Evolutionary conservation across 345 rosid genomes (phyloP), one percentile per base, ranked within the genome.

Genomic region (Salix purpurea): DNA sequence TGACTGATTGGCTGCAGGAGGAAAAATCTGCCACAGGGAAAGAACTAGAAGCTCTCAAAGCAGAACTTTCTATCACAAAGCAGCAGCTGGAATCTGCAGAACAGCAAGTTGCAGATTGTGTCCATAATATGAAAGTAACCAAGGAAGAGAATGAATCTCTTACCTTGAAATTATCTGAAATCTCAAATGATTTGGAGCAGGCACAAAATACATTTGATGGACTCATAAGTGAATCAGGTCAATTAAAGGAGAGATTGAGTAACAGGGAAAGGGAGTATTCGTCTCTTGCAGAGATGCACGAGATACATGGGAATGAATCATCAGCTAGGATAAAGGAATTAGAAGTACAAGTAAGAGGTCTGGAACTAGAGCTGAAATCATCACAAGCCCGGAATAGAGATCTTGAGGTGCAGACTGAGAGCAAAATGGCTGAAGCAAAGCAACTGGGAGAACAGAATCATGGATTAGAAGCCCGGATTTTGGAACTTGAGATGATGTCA

Each of bases 61-160:
- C 66, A 18, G 85, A 88, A 69, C 75, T 83, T 84, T 73, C 88
- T 76, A 76, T 67, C 62, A 71, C 85, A 71, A 87, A 84, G 83
- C 85, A 86, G 85, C 89, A 82, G 68, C 87, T 88, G 52, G 97
- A 92, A 83, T 87, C 92, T 70, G 77, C 90, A 42, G 89, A 87
- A 76, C 84, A 82, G 79, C 80, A 80, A 77, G 80, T 82, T 72
- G 84, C 76, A 39, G 90, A 89, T 73, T 80, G 90, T 58, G 74
- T 83, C 77, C 71, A 46, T 67, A 68, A 70, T 36, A 81, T 91
- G 67, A 81, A 69, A 30, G 82, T 81, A 42, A 67, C 85, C 1
- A 83, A 66, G 82, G 92, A 86, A 74, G 97, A 90, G 77, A 86
- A 87, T 76, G 81, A 84, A 60, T 84, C 87, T 58, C 80, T 95